Evolutionary conservation across 1,284 basidiomycete species (phyloP).

Genomic region (Farysia itapuensis): DNA sequence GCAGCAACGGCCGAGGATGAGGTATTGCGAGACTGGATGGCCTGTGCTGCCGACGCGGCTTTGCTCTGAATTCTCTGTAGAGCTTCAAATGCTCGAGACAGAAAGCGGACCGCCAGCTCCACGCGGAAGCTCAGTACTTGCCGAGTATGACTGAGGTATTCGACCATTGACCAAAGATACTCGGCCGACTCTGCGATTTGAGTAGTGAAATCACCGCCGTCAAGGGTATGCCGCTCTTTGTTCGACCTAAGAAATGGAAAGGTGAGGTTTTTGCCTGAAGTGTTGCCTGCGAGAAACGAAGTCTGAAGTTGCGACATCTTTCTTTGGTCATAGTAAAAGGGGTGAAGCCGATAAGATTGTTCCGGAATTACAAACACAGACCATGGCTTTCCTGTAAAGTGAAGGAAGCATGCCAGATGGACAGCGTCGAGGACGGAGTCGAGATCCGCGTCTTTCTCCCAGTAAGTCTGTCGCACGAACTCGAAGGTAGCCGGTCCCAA

Average conservation of each 20-base stretch:
- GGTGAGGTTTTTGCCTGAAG: conserved; percentile 1
- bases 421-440: conserved; percentile 39
- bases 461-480: conserved; percentile 38
- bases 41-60: conserved; percentile 20
- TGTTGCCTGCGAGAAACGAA: conserved; percentile 12
- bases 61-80: conserved; percentile 19
- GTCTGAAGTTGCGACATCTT: conserved; percentile 24
- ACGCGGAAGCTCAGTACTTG: conserved; percentile 22
- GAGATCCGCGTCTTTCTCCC: conserved; percentile 41
- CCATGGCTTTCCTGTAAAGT: conserved; percentile 37
- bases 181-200: conserved; percentile 19
- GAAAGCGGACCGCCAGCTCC: conserved; percentile 25
- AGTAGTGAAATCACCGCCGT: conserved; percentile 7
- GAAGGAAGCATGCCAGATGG: conserved; percentile 32
- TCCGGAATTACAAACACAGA: conserved; percentile 32
- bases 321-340: conserved; percentile 28
- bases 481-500: conserved; percentile 42
- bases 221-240: background rate
- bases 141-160: conserved; percentile 8
- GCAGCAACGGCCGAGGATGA: background rate
- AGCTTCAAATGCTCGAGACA: conserved; percentile 17
- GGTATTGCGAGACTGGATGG: conserved; percentile 9
- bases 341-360: conserved; percentile 10
- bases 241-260: conserved; percentile 9
- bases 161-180: conserved; percentile 14